These are phyloP conservation scores for Xerocomus potaroensis DNA, from an alignment of 768 basidiomycete genomes.

Conservation along the genomic window DNA sequence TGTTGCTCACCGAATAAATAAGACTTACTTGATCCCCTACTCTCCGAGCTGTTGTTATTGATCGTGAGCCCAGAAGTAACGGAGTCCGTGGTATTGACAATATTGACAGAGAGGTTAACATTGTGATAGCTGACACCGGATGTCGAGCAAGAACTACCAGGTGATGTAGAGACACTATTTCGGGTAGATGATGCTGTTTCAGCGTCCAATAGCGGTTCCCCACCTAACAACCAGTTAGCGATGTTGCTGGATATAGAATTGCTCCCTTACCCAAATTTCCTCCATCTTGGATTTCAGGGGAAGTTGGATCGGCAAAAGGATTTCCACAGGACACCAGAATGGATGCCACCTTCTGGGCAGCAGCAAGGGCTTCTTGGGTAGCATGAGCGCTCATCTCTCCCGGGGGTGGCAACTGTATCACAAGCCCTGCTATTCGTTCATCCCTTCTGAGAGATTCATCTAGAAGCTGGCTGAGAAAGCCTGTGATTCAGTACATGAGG, in stretches of 20 bases:
- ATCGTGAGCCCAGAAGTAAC: not conserved
- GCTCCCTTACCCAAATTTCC: not conserved
- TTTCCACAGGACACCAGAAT: not conserved
- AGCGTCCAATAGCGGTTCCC: not conserved
- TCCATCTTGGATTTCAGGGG: not conserved
- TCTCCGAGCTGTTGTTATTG: not conserved
- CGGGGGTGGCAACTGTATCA: not conserved
- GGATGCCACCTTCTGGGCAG: not conserved
- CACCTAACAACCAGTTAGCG: not conserved
- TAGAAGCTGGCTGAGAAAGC: not conserved
- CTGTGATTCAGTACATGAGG: not conserved
- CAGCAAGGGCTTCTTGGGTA: not conserved
- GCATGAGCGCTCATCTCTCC: conserved; percentile 1
- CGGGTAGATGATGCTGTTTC: not conserved
- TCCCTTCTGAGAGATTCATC: not conserved
- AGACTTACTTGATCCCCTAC: not conserved
- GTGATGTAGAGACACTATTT: not conserved
- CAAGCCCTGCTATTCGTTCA: not conserved
- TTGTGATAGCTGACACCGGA: not conserved
- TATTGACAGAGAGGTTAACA: not conserved
- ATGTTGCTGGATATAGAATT: not conserved
- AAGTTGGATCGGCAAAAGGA: not conserved
- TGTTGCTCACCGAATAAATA: not conserved
- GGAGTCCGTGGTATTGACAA: not conserved
- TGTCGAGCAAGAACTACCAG: not conserved